phyloP scores from a whole-genome alignment of 257 asterid species.

The Cinchona pubescens region DNA sequence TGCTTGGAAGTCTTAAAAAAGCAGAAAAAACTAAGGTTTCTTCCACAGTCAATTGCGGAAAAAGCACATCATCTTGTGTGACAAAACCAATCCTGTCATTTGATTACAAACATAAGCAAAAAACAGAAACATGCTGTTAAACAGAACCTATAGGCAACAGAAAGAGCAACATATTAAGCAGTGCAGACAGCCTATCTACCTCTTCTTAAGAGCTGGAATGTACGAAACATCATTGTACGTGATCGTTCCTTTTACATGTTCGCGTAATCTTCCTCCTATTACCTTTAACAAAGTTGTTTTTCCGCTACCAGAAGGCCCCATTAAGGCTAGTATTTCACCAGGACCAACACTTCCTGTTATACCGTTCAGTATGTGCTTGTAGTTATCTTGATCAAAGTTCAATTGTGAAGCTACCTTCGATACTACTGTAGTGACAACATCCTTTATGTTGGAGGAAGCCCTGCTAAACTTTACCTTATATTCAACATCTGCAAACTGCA shows the following conservation, averaged over 20 bases:
- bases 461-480: conserved; percentile 60
- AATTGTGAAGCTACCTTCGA: conserved; percentile 52
- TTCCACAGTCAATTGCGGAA: conserved; percentile 87
- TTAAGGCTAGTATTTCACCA: conserved; percentile 81
- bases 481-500: conserved; percentile 89
- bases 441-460: conserved; percentile 37
- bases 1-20: no score
- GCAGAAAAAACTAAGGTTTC: conserved; percentile 89
- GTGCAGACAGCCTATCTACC: conserved; percentile 39
- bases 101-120: neutral
- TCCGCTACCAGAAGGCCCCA: conserved; percentile 99
- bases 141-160: no score
- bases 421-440: conserved; percentile 57
- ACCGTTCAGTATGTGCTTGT: conserved; percentile 83
- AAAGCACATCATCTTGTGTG: conserved; percentile 84
- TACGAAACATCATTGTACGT: conserved; percentile 71
- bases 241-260: conserved; percentile 65
- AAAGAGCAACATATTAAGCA: neutral
- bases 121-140: neutral
- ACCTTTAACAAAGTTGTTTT: conserved; percentile 80
- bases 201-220: conserved; percentile 69
- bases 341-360: conserved; percentile 85
- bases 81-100: conserved; percentile 81
- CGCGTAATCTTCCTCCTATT: conserved; percentile 68
- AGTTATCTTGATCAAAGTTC: conserved; percentile 40